Evolutionary conservation across 495 filamentous ascomycete species (phyloP), one percentile per base, ranked within the genome.

Genomic region (Penicillium turbatum): DNA sequence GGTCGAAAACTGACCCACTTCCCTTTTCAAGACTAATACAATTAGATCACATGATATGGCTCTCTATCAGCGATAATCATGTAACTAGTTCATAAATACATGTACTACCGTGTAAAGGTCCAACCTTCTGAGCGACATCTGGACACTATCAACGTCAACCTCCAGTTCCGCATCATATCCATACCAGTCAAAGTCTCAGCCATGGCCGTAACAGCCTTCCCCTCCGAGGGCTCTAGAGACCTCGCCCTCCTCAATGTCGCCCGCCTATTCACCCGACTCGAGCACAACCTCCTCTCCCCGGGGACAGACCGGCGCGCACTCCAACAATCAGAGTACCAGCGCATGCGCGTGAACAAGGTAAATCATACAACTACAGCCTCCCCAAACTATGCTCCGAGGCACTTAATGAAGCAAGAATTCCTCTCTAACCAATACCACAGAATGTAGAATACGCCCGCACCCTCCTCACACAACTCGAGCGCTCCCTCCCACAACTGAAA

Each of bases 361-460:
- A 19, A 48, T 4, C 9, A 31, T 31, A 48, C 43, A 36, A 27
- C 13, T 6, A 4, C n/a, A 51, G 1, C n/a, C 3, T 19, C 8
- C 1, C 10, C 10, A 11, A 1, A 0, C 5, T 17, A 5, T 2
- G 11, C 17, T 27, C 35, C 2, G 50, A 40, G 16, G 10, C 3
- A 21, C 19, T 7, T 9, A 44, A 12, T 12, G 11, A 2, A 44
- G 11, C 26, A 27, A 31, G 21, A 37, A 34, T 13, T 11, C 21
- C 9, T 31, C 19, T 21, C 41, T 51, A 11, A 59, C 55, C 39
- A 50, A 12, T 27, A 16, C 32, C 51, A 16, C 48, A 91, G 84
- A 96, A 93, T 62, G 71, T 96, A 57, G 86, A 88, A 65, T 85
- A 90, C 64, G 91, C 91, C 8, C 84, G 85, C 44, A 79, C 81